Evolutionary conservation across 768 basidiomycete species (phyloP), one percentile per base, ranked within the genome.

Genomic region (Pulveroboletus ravenelii): DNA sequence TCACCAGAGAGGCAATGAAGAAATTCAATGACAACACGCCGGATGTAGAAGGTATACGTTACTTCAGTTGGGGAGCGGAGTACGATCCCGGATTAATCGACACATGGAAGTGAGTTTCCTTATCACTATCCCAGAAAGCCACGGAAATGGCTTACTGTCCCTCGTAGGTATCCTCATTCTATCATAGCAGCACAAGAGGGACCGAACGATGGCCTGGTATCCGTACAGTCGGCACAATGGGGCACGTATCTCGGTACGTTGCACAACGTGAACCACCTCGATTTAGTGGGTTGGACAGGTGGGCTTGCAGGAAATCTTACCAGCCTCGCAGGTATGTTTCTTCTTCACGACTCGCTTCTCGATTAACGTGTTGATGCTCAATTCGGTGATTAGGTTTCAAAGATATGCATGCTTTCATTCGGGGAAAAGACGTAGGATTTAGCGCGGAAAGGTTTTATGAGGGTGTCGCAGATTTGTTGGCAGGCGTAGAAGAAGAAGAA

Each of bases 161-260:
- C 23, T 40, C 23, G 6, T 34, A 69, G 70, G 62, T 87, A 82
- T 74, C 82, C 89, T 1, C 89, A 93, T 62, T 81, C 82, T 7
- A 83, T 95, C 27, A 86, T 93, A 40, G 67, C 85, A 17, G 83
- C 87, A 59, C 85, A 87, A 62, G 93, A 96, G 70, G 95, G 94
- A 15, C 82, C 89, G 30, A 96, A 97, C 61, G 93, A 97, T 66
- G 96, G 96, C 1, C 78, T 99, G 41, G 95, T 99, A 41, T 87
- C 85, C 41, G 82, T 95, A 39, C 74, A 84, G 52, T 92, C 90
- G 5, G 84, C 93, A 3, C 82, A 84, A 75, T 95, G 94, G 93
- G 96, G 96, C 34, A 92, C 86, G 15, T 97, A 98, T 64, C 79
- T 91, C 45, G 96, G 93, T n/a, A 98, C 95, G 2, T 73, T 99